A percentile compares a stretch with the other conserved stretches of the same genome.
Conservation (phyloP, 139 green algal genomes). For the Spirogloea muscicola region DNA sequence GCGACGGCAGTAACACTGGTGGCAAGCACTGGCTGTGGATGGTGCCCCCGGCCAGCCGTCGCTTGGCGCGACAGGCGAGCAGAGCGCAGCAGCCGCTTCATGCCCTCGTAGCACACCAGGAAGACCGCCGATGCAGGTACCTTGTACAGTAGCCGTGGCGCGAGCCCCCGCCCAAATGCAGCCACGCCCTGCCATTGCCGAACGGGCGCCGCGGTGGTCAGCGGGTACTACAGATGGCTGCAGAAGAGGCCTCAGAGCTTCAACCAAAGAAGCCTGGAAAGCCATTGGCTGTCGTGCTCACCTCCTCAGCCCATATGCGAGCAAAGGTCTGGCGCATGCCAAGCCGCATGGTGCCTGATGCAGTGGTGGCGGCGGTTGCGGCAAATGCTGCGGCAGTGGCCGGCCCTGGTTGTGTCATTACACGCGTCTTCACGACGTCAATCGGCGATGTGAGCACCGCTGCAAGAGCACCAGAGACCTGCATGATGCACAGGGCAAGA, state of each 20-base stretch:
- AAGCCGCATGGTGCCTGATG: too few species aligned
- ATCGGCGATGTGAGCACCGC: constrained; percentile 42
- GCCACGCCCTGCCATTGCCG: constrained; percentile 34
- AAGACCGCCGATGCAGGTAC: constrained; percentile 36
- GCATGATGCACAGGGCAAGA: too few species aligned
- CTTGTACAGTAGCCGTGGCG: constrained; percentile 33
- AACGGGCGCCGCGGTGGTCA: too few species aligned
- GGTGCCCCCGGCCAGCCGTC: too few species aligned
- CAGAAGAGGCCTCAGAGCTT: too few species aligned
- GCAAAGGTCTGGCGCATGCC: constrained; percentile 20
- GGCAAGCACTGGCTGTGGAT: too few species aligned
- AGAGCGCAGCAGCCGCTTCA: constrained; percentile 1
- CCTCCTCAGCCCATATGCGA: constrained; percentile 30
- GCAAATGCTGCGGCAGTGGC: too few species aligned
- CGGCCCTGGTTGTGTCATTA: constrained; percentile 40
- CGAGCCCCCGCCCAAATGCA: constrained; percentile 16
- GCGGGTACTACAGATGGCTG: too few species aligned
- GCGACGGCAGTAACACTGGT: too few species aligned
- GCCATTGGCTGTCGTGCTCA: too few species aligned
- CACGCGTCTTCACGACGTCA: constrained; percentile 46
- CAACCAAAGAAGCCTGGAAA: too few species aligned
- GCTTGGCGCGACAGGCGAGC: neutral
- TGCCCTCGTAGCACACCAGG: constrained; percentile 31
- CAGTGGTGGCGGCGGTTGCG: too few species aligned
- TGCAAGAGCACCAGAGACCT: constrained; percentile 38